Base-by-base conservation (phyloP, 495 filamentous ascomycete genomes). In the Bacidia gigantensis region DNA sequence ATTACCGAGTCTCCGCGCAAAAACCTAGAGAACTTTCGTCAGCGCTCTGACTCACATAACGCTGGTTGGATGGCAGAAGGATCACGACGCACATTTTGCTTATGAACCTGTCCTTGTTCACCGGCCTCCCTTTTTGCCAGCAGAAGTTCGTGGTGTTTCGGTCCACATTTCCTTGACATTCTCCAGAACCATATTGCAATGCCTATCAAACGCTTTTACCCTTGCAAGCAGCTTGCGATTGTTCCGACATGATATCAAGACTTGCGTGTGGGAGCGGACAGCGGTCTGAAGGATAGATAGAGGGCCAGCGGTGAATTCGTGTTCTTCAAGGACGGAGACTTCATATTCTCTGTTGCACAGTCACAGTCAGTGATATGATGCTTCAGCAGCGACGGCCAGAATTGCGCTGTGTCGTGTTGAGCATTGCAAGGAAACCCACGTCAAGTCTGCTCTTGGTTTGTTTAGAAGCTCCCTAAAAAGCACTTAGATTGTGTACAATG, bases 131-230 rank as follows among this genome's bases (percentile, higher is more conserved):
- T 88, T 89, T 71, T 86, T 84, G 23, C 87, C 87, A 39, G 73
- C 76, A 12, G 77, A 72, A 22, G 76, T 65, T 57, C 86, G 79
- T 32, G 92, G 89, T 50, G 82, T 88, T 72, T 98, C 92, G 3
- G 88, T 95, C 92, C 92, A 98, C 89, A 98, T 97, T 74, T 98
- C 92, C 75, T 97, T 98, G 32, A 90, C 87, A 59, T 93, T 93
- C 77, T 95, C 89, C 29, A 94, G 70, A n/a, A 95, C 85, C 89
- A 94, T 93, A 70, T 94, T 94, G 73, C 87, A 89, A 72, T 97
- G 93, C 58, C 92, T 80, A 68, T 96, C 89, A 65, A 89, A 89
- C 11, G 85, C 84, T 70, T 88, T 88, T 51, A 89, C 83, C 12
- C 84, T 76, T 18, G 84, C 86, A 45, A 88, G 75, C 18, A 89